Evolutionary conservation across 352 stramenopile species (phyloP).

Genomic region (Blastocystis sp.): DNA sequence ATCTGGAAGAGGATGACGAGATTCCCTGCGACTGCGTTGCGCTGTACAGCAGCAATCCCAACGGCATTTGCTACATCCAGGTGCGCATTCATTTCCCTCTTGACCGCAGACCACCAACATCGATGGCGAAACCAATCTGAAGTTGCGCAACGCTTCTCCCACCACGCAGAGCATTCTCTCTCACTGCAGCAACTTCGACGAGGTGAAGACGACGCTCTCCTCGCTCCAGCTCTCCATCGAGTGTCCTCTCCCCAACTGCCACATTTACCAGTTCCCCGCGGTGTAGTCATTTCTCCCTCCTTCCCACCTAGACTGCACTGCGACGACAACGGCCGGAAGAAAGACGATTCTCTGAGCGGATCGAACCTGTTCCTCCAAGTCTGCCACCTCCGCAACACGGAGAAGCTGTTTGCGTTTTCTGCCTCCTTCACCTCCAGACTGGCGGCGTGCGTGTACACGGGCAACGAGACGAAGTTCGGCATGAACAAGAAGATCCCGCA

Average conservation of each 20-base stretch:
- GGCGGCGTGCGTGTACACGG: constrained; percentile 86
- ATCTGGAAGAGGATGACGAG: constrained; percentile 74
- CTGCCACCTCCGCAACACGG: constrained; percentile 85
- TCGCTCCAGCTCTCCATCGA: constrained; percentile 79
- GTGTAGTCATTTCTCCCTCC: constrained; percentile 67
- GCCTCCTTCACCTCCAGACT: background rate
- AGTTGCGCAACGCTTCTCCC: constrained; percentile 82
- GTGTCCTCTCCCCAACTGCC: constrained; percentile 79
- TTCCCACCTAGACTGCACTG: constrained; percentile 23
- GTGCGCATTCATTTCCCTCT: constrained; percentile 76
- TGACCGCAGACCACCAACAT: constrained; percentile 86
- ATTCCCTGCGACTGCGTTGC: constrained; percentile 75
- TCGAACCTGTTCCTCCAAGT: constrained; percentile 86
- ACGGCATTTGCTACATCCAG: constrained; percentile 79
- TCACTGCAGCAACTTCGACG: constrained; percentile 79
- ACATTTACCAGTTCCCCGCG: constrained; percentile 86
- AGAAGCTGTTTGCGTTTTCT: constrained; percentile 74
- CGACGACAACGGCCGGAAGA: background rate
- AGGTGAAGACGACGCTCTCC: constrained; percentile 80
- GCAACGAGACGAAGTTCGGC: constrained; percentile 88
- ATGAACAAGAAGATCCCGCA: constrained; percentile 82
- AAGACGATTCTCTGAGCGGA: background rate
- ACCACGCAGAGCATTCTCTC: constrained; percentile 81
- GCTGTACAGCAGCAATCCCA: constrained; percentile 74
- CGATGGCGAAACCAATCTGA: constrained; percentile 90